A percentile compares a stretch with the other conserved stretches of the same genome.
Evolutionary conservation across 768 basidiomycete genomes (phyloP).

Genomic region (Chalciporus piperatus): DNA sequence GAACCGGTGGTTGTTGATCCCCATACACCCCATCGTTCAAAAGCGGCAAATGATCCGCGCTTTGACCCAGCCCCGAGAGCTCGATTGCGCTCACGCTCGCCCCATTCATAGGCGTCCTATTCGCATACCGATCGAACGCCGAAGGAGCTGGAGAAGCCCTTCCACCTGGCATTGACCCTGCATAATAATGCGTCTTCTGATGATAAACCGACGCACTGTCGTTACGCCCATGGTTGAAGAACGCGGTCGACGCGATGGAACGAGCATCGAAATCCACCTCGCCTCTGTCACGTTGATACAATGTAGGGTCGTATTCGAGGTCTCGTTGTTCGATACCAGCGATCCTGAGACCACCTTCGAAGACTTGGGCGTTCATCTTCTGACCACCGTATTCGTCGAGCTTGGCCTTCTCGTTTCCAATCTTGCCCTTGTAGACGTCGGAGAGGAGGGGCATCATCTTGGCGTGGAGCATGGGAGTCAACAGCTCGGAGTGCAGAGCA

Average conservation of each 20-base stretch:
- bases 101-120: conserved; percentile 39
- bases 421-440: conserved; percentile 75
- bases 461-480: conserved; percentile 85
- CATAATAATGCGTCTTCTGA: conserved; percentile 41
- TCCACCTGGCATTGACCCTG: conserved; percentile 31
- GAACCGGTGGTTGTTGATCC: conserved; percentile 23
- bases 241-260: conserved; percentile 61
- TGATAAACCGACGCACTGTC: conserved; percentile 42
- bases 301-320: conserved; percentile 76
- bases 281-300: conserved; percentile 78
- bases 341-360: conserved; percentile 79
- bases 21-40: conserved; percentile 35
- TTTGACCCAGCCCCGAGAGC: conserved; percentile 52
- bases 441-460: conserved; percentile 77
- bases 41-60: conserved; percentile 57
- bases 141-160: conserved; percentile 41
- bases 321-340: conserved; percentile 79
- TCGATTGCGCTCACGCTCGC: conserved; percentile 44
- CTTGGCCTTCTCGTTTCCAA: conserved; percentile 59
- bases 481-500: conserved; percentile 79
- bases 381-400: conserved; percentile 78
- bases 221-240: conserved; percentile 40
- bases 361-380: conserved; percentile 68
- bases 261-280: conserved; percentile 87
- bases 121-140: conserved; percentile 60